Base-by-base conservation (phyloP, 2,329 filamentous ascomycete genomes). In the Hypocrella siamensis region DNA sequence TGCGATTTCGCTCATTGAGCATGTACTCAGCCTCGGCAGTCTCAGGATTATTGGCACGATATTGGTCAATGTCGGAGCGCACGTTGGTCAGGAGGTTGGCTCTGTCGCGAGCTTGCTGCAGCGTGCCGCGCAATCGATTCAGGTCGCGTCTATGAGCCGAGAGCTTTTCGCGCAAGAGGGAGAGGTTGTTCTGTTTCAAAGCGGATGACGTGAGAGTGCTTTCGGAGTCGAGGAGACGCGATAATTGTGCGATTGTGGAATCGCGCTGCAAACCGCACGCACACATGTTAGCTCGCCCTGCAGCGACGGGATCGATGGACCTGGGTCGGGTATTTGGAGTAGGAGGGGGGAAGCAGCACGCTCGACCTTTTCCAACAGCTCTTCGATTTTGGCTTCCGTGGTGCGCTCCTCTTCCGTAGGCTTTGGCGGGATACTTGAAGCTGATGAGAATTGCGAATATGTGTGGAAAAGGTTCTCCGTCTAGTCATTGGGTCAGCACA, bases 151-250 rank as follows among this genome's bases (percentile, higher is more conserved):
- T 75, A 61, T 98, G 88, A 51, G 93, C 81, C 24, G 74, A 63
- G 12, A 96, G 76, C 52, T 94, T 79, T 60, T 93, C 86, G 42
- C 83, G 81, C 45, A 96, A 83, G 19, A 93, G 79, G 36, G 82
- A 70, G 24, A 98, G 75, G 53, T 96, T 94, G 61, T 88, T 93
- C 49, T 93, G 86, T 59, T 96, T 96, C n/a, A 93, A 70, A 34
- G 86, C 85, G 24, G 88, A 96, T 28, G 85, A 78, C 31, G 81
- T 84, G 37, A 92, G 72, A 34, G 77, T 68, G 16, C 85, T 75
- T 66, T 96, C 88, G 35, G 86, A 93, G 61, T 96, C 88, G 44
- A 96, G 80, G 33, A 94, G 76, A 36, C 88, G 82, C 42, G 76
- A 65, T 35, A 98, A 79, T 56, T 94, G 84, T 36, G 67, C 60